These are phyloP conservation scores for Scutellaria barbata DNA, from an alignment of 257 asterid species.

Conservation along the genomic window DNA sequence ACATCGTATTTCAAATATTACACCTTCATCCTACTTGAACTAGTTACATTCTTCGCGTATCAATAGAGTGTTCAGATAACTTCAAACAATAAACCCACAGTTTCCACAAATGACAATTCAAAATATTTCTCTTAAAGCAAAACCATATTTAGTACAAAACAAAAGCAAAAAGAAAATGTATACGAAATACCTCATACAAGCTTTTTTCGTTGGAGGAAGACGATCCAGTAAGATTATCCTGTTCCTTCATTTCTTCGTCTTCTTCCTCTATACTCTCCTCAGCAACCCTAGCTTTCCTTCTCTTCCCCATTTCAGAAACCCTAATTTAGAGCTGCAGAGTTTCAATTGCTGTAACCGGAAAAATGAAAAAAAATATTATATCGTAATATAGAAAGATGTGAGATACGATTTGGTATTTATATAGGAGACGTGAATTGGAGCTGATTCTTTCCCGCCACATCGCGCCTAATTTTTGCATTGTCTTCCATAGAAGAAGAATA, in stretches of 20 bases:
- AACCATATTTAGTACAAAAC: neutral
- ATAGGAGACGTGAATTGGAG: conserved; percentile 29
- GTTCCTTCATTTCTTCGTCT: conserved; percentile 47
- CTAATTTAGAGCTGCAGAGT: conserved; percentile 1
- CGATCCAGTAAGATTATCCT: conserved; percentile 37
- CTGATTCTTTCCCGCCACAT: conserved; percentile 52
- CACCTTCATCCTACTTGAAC: neutral
- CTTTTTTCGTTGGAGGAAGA: conserved; percentile 61
- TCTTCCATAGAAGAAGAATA: neutral
- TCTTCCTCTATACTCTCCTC: conserved; percentile 53
- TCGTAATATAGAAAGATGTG: neutral
- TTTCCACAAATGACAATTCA: neutral
- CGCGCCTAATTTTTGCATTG: conserved; percentile 39
- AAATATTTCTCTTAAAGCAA: neutral
- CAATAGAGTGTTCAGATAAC: neutral
- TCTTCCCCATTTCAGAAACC: conserved; percentile 61
- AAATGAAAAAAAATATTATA: neutral
- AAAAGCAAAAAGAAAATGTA: neutral
- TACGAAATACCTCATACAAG: conserved; percentile 67
- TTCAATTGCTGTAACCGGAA: neutral
- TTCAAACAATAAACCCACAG: conserved; percentile 17
- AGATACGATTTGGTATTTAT: conserved; percentile 22
- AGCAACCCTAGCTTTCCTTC: conserved; percentile 63
- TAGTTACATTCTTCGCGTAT: neutral
- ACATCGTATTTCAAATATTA: neutral